Conservation (phyloP, 2,329 filamentous ascomycete species). For the Arachnomyces sp. region DNA sequence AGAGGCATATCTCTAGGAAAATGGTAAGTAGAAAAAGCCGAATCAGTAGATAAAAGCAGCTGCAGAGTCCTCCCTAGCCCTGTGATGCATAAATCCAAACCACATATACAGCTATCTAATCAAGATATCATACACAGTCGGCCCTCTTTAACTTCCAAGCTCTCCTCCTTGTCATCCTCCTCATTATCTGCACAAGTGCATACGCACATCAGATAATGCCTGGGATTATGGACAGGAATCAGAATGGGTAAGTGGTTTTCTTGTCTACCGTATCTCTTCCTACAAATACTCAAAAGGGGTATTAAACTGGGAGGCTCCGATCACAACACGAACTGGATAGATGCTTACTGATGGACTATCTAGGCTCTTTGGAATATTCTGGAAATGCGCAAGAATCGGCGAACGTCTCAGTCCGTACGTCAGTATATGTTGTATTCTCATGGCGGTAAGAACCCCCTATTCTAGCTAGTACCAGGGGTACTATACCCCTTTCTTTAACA, state of each 20-base stretch:
- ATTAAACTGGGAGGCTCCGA: neutral
- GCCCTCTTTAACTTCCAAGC: conserved; percentile 99
- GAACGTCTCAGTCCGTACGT: conserved; percentile 93
- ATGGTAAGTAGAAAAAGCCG: too few species aligned
- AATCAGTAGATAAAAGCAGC: too few species aligned
- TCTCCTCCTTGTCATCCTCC: conserved; percentile 84
- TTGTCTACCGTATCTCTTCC: conserved; percentile 1
- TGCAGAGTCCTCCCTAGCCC: too few species aligned
- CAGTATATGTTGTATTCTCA: conserved; percentile 82
- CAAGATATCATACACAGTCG: conserved; percentile 49
- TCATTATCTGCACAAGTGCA: conserved; percentile 91
- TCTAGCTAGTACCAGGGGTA: neutral
- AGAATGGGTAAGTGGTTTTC: conserved; percentile 61
- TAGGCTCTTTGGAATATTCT: conserved; percentile 78
- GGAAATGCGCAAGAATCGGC: conserved; percentile 90
- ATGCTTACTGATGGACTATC: conserved; percentile 6
- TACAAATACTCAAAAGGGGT: neutral
- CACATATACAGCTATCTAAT: too few species aligned
- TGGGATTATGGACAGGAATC: conserved; percentile 83
- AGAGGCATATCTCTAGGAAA: too few species aligned
- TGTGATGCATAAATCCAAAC: too few species aligned
- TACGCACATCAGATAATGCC: conserved; percentile 90
- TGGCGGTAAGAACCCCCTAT: conserved; percentile 62
- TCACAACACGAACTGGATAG: neutral
- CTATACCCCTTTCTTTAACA: neutral